These are phyloP conservation scores for Colletotrichum costaricense DNA, from an alignment of 2,329 filamentous ascomycete genomes.

Conservation along the genomic window DNA sequence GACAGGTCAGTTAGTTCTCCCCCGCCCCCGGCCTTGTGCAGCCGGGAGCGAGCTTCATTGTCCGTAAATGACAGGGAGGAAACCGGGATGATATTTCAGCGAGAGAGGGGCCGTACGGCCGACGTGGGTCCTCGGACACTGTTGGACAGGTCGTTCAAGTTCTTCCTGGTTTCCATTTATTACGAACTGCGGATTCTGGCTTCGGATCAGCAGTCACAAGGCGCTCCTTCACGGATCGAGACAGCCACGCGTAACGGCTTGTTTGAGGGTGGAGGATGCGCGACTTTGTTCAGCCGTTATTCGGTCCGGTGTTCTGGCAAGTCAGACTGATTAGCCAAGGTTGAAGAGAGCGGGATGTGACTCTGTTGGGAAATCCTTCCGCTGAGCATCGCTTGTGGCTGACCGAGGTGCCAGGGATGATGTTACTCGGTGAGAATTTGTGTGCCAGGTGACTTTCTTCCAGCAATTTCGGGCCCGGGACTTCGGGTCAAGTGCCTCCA, in stretches of 20 bases:
- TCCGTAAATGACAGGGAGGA: neutral
- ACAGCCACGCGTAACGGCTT: neutral
- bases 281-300: constrained; percentile 6
- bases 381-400: constrained; percentile 2
- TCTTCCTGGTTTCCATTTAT: neutral
- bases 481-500: constrained; percentile 24
- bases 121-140: constrained; percentile 1
- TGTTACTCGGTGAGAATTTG: constrained; percentile 5
- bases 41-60: neutral
- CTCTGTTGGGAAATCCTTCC: constrained; percentile 23
- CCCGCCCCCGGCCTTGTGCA: constrained; percentile 9
- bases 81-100: neutral
- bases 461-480: constrained; percentile 1
- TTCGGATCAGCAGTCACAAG: neutral
- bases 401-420: constrained; percentile 22
- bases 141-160: neutral
- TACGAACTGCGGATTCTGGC: neutral
- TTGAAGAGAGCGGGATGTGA: constrained; percentile 11
- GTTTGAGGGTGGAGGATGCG: neutral
- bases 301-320: constrained; percentile 11
- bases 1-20: constrained; percentile 23
- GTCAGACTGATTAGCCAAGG: neutral
- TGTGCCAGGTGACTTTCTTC: constrained; percentile 3
- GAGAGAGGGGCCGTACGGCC: constrained; percentile 9
- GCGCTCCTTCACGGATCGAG: neutral